Base-by-base conservation (phyloP, 345 rosid genomes). In the Citrus cavaleriei region DNA sequence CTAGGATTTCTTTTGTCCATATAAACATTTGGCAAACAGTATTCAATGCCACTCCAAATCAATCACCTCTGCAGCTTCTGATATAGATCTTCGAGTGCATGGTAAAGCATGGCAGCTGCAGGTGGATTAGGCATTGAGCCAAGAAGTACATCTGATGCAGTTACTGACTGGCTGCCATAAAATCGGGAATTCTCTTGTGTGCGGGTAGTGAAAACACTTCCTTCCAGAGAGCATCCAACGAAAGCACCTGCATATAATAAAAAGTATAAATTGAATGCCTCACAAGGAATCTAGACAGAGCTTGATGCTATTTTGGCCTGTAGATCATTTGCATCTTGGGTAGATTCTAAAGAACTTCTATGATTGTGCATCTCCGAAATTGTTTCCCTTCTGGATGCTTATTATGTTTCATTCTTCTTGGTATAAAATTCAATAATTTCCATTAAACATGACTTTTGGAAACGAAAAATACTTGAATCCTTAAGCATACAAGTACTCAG, bases 201-300 rank as follows among this genome's bases (percentile, higher is more conserved):
- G 55, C 97, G 91, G 30, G 97, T 88, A n/a, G 91, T 88, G 78
- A 95, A 91, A 18, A 93, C 49, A 77, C 95, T 93, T 35, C 99
- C 96, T 87, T 95, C 93, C 63, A 95, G 93, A 4, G 98, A 92
- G 80, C 97, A 95, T 72, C 98, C 98, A 18, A 94, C 89, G 75
- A 96, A 94, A 35, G 99, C 97, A 82, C 98, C 99, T 96, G 84
- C 74, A 73, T 55, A 65, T 71, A 72, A 21, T 24, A 12, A 25
- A 35, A 37, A 4, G 40, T 27, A 68, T 10, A 70, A 25, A 22
- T 42, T 25, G 19, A 68, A 68, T 54, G 6, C 7, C 58, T 54
- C 22, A 0, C 22, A 54, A 54, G 58, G 58, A 54, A 54, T 54
- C 58, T 54, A 18, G 58, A 18, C 58, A 54, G 7, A 5, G 58